These are phyloP conservation scores for Corymbia calophylla DNA, from an alignment of 441 rosid genomes.

Conservation along the genomic window DNA sequence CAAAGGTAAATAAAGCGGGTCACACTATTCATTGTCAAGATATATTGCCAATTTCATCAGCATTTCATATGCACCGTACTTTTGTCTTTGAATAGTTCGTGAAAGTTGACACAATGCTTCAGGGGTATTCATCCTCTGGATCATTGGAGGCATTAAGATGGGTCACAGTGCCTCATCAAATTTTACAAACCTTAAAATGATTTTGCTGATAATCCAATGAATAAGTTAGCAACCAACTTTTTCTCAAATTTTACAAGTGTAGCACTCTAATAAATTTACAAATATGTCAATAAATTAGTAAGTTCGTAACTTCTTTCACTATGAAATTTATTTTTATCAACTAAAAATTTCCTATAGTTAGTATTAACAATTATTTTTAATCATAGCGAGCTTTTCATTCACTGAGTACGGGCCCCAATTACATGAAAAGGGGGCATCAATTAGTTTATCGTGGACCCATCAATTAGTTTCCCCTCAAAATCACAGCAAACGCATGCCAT, in stretches of 20 bases:
- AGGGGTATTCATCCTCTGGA: too few relatives aligned
- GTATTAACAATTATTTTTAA: neutral
- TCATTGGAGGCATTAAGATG: too few relatives aligned
- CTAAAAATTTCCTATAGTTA: neutral
- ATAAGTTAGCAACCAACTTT: too few relatives aligned
- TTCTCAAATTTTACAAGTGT: neutral
- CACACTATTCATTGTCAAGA: neutral
- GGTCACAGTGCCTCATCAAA: too few relatives aligned
- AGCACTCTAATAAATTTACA: neutral
- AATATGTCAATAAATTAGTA: neutral
- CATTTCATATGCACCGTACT: neutral
- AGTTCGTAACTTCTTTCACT: neutral
- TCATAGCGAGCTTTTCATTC: neutral
- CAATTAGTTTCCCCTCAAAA: neutral
- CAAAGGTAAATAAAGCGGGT: neutral
- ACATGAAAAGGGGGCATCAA: neutral
- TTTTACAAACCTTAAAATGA: too few relatives aligned
- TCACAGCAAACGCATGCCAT: neutral
- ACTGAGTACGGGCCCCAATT: neutral
- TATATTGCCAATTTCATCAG: neutral
- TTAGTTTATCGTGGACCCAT: neutral
- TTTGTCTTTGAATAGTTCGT: too few relatives aligned
- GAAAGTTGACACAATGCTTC: neutral
- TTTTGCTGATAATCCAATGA: too few relatives aligned
- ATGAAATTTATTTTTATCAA: fast-evolving